These are phyloP conservation scores for Trichoderma gracile DNA, from an alignment of 2,329 filamentous ascomycete species.

Conservation along the genomic window DNA sequence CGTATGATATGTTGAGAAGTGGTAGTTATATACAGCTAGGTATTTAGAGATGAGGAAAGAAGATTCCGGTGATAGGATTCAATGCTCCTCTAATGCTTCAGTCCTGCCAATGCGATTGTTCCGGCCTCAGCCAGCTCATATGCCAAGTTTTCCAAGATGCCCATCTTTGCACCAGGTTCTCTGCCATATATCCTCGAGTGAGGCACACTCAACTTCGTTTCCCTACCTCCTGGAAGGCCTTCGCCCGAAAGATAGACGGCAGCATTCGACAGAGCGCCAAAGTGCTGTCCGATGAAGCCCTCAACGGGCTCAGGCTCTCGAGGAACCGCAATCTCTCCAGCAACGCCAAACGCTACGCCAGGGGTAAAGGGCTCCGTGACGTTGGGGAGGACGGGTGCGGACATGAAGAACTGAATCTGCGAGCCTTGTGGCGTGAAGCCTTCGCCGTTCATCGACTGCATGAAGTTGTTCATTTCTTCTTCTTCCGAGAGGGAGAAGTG, in stretches of 20 bases:
- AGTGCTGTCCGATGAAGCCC: conserved; percentile 46
- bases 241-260: conserved; percentile 55
- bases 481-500: conserved; percentile 50
- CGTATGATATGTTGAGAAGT: neutral
- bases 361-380: conserved; percentile 27
- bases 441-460: conserved; percentile 47
- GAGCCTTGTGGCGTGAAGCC: conserved; percentile 65
- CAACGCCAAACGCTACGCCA: conserved; percentile 40
- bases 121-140: conserved; percentile 26
- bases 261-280: conserved; percentile 63
- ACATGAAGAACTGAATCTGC: conserved; percentile 65
- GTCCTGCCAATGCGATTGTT: conserved; percentile 20
- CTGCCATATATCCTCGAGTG: conserved; percentile 37
- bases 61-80: too few species aligned
- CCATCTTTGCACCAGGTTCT: neutral
- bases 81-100: neutral
- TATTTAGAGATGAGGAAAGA: neutral
- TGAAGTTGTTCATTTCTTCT: conserved; percentile 55
- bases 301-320: conserved; percentile 1
- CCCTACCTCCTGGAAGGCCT: conserved; percentile 23
- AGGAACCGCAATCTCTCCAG: conserved; percentile 28
- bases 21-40: conserved; percentile 7
- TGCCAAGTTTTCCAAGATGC: conserved; percentile 17
- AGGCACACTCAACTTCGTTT: conserved; percentile 41
- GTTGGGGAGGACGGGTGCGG: conserved; percentile 36